A percentile compares a stretch with the other conserved stretches of the same genome.
Conservation (phyloP, 768 basidiomycete genomes). For the Lyophyllum shimeji region DNA sequence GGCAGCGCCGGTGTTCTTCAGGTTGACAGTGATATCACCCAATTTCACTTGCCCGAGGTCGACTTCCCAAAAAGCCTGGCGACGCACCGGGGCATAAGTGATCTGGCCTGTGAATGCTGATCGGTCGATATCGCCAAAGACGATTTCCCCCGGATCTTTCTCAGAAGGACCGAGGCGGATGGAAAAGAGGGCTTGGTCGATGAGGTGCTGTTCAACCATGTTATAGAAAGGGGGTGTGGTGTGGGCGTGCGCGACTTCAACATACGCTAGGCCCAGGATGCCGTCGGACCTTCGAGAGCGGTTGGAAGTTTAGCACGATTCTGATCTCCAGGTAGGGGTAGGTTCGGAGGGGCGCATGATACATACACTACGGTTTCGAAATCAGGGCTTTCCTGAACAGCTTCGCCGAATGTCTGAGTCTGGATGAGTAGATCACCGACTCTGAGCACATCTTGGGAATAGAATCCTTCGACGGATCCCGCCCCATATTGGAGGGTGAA, state of each 20-base stretch:
- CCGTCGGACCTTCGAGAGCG: conserved; percentile 78
- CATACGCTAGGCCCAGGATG: conserved; percentile 90
- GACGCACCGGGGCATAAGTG: conserved; percentile 84
- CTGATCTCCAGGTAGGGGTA: too few species aligned
- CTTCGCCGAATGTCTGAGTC: conserved; percentile 89
- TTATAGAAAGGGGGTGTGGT: conserved; percentile 93
- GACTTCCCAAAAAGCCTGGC: conserved; percentile 98
- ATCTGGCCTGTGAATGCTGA: conserved; percentile 78
- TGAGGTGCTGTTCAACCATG: conserved; percentile 79
- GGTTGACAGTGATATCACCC: not conserved
- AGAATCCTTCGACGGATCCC: conserved; percentile 94
- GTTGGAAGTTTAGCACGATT: not conserved
- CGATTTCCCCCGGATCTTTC: conserved; percentile 84
- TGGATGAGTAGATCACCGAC: conserved; percentile 84
- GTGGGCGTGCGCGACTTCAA: conserved; percentile 92
- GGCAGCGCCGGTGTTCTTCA: not conserved
- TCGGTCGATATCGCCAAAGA: conserved; percentile 88
- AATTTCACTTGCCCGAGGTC: not conserved
- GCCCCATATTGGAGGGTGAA: conserved; percentile 95
- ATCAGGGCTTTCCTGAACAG: conserved; percentile 91
- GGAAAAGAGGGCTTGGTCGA: conserved; percentile 87
- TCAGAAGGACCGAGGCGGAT: conserved; percentile 91
- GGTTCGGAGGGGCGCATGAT: not conserved
- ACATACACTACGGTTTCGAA: conserved; percentile 95
- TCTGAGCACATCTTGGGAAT: conserved; percentile 76